Base-by-base conservation (phyloP, 2,329 filamentous ascomycete species). In the Pyrenophora tritici-repentis region DNA sequence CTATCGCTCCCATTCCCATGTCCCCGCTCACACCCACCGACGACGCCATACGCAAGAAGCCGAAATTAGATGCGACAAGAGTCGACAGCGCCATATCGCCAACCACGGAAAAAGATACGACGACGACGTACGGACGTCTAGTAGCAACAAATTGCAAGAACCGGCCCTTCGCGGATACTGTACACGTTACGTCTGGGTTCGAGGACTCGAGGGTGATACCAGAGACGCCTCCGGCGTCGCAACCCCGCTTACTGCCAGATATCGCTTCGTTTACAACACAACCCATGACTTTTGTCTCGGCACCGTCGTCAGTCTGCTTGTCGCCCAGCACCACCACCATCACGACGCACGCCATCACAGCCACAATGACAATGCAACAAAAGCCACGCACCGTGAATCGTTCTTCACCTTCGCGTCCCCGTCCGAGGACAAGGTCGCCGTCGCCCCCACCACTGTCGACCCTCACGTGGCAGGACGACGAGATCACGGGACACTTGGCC, bases 401-500 rank as follows among this genome's bases (percentile, higher is more conserved):
- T 8, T 4, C 26, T 5, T 50, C 52, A 24, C 50, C 59, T 18
- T 55, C 62, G 20, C 50, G 63, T 38, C 53, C 63, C 47, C 57
- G 49, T 38, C 59, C 55, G 31, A 57, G 53, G 22, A 66, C 61
- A 6, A 65, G 55, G 56, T 70, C 69, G 32, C 61, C 62, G 5
- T 69, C 70, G 17, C 71, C 71, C 38, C 62, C 71, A 22, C 63
- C 58, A 10, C 26, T 29, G 41, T 61, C 71, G 7, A 62, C 67
- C 31, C 68, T 79, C 53, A 78, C 77, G 50, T 86, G 84, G 84
- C 80, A 81, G 61, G 81, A 84, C 56, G 76, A 77, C 32, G 84
- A 87, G 63, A 86, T 86, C 62, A 86, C 84, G 4, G 83, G 83
- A 12, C 81, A 86, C 60, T 66, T 78, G 26, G 74, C 73, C 16